These are phyloP conservation scores for Thermothielavioides terrestris DNA, from an alignment of 495 filamentous ascomycete species.

Conservation along the genomic window DNA sequence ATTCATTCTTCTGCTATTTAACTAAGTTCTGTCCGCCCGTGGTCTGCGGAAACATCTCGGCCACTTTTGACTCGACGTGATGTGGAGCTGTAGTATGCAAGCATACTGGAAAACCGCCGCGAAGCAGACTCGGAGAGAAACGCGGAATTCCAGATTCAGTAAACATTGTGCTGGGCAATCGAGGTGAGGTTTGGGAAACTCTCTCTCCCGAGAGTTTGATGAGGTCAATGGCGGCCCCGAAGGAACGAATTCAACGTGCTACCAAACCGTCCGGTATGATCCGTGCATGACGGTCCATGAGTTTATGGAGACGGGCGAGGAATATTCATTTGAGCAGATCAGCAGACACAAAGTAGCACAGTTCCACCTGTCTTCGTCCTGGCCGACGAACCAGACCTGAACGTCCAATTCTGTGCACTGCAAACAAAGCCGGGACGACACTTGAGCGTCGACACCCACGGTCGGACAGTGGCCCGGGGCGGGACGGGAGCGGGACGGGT, in stretches of 20 bases:
- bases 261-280: too few species aligned
- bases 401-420: neutral
- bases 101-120: neutral
- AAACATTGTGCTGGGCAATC: neutral
- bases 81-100: neutral
- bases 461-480: slow-evolving; percentile 1
- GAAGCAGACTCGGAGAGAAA: neutral
- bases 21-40: neutral
- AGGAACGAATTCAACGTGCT: too few species aligned
- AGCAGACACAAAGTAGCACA: too few species aligned
- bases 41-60: slow-evolving; percentile 10
- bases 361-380: too few species aligned
- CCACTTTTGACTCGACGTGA: neutral
- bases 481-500: slow-evolving; percentile 6
- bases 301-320: too few species aligned
- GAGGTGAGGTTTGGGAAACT: too few species aligned
- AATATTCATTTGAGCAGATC: too few species aligned
- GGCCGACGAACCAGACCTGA: neutral
- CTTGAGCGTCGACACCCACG: neutral
- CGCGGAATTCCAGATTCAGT: neutral
- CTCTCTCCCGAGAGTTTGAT: too few species aligned
- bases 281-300: too few species aligned
- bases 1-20: neutral
- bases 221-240: too few species aligned
- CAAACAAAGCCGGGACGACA: neutral